phyloP scores from a whole-genome alignment of 495 filamentous ascomycete genomes.

The Neurospora sp. region DNA sequence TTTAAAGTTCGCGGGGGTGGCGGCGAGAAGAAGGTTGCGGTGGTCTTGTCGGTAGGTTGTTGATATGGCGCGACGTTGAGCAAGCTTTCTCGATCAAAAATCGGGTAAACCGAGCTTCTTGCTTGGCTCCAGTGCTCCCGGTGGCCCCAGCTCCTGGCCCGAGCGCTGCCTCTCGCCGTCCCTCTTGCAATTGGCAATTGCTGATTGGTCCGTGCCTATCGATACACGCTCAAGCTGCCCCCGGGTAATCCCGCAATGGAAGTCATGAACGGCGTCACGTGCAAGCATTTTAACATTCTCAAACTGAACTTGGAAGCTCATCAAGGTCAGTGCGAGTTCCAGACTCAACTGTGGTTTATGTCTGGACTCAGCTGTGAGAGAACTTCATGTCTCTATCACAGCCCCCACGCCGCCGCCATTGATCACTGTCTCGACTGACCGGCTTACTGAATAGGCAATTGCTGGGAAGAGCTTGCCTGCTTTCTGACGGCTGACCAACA shows the following conservation, averaged over 20 bases:
- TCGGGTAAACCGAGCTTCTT: slow-evolving; percentile 16
- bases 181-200: background rate
- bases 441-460: background rate
- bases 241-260: background rate
- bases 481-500: background rate
- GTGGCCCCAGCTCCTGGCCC: background rate
- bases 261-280: background rate
- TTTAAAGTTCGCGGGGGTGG: slow-evolving; percentile 13
- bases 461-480: background rate
- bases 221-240: slow-evolving; percentile 6
- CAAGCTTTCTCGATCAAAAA: slow-evolving; percentile 20
- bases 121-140: background rate
- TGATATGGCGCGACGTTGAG: slow-evolving; percentile 25
- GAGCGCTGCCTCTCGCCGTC: background rate
- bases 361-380: background rate
- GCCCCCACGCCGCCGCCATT: background rate
- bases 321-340: background rate
- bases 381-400: background rate
- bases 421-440: background rate
- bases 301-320: background rate
- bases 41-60: background rate
- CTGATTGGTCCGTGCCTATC: slow-evolving; percentile 1
- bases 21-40: background rate
- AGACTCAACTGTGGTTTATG: background rate
- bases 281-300: background rate